A percentile compares a stretch with the other conserved stretches of the same genome.
phyloP scores from a whole-genome alignment of 2,329 filamentous ascomycete genomes.

The Fusarium sp. region DNA sequence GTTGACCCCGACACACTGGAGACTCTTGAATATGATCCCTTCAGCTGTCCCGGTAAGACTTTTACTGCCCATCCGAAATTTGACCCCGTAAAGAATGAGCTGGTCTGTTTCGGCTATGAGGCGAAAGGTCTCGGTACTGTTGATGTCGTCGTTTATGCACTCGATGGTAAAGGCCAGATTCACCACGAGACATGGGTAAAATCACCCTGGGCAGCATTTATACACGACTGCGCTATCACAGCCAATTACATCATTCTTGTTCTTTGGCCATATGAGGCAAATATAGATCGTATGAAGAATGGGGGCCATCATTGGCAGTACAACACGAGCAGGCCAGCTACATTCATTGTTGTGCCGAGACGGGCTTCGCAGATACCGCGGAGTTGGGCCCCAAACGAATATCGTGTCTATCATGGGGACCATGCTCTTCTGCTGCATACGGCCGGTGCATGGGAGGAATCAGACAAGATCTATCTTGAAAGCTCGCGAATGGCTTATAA shows the following conservation, averaged over 20 bases:
- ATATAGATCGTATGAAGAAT: not conserved
- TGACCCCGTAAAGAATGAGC: not conserved
- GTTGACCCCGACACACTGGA: not conserved
- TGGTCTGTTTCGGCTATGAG: conserved; percentile 1
- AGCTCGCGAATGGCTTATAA: conserved; percentile 29
- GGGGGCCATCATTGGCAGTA: not conserved
- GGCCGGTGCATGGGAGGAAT: conserved; percentile 27
- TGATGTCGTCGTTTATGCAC: not conserved
- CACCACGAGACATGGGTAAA: not conserved
- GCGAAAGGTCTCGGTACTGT: not conserved
- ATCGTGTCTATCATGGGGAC: not conserved
- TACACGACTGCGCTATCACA: not conserved
- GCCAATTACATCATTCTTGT: not conserved
- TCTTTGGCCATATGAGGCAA: not conserved
- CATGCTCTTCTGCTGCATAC: conserved; percentile 17
- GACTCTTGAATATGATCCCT: not conserved
- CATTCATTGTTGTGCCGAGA: not conserved
- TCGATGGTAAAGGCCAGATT: not conserved
- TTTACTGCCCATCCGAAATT: not conserved
- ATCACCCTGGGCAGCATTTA: not conserved
- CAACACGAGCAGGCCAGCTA: not conserved
- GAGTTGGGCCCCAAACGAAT: not conserved
- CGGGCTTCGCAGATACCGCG: not conserved
- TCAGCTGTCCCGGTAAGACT: not conserved
- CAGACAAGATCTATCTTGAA: conserved; percentile 27